Conservation (phyloP, 2,329 filamentous ascomycete species). For the Pseudonectria foliicola region DNA sequence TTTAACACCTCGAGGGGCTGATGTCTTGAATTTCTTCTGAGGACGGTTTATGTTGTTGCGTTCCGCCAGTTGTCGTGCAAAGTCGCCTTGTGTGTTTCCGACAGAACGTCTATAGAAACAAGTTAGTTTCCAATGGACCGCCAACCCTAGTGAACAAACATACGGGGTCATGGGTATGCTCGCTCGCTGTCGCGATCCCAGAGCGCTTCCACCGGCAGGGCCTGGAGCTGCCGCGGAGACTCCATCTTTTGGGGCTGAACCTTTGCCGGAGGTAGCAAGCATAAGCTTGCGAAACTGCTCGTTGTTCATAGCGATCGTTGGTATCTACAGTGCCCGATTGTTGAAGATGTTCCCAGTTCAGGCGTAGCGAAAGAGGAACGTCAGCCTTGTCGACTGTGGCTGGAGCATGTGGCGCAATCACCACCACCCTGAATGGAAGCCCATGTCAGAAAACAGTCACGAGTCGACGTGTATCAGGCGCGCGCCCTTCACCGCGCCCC, state of each 20-base stretch:
- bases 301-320: constrained; percentile 69
- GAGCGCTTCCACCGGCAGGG: constrained; percentile 34
- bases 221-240: constrained; percentile 29
- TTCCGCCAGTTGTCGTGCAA: constrained; percentile 78
- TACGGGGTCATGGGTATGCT: constrained; percentile 95
- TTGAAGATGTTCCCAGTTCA: not conserved
- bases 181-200: constrained; percentile 71
- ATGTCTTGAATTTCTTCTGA: constrained; percentile 69
- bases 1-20: constrained; percentile 75
- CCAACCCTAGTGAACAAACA: constrained; percentile 23
- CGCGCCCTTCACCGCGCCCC: constrained; percentile 16
- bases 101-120: constrained; percentile 54
- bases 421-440: no score
- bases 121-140: constrained; percentile 15
- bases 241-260: constrained; percentile 36
- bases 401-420: constrained; percentile 14
- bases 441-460: constrained; percentile 26
- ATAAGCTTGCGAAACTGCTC: constrained; percentile 83
- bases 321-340: not conserved
- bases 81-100: constrained; percentile 51
- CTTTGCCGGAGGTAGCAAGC: constrained; percentile 39
- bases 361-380: constrained; percentile 6
- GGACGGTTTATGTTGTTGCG: constrained; percentile 49
- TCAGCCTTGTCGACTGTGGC: constrained; percentile 15
- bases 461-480: constrained; percentile 33